Evolutionary conservation across 2,329 filamentous ascomycete genomes (phyloP).

Genomic region (Aspergillus pseudotamarii): DNA sequence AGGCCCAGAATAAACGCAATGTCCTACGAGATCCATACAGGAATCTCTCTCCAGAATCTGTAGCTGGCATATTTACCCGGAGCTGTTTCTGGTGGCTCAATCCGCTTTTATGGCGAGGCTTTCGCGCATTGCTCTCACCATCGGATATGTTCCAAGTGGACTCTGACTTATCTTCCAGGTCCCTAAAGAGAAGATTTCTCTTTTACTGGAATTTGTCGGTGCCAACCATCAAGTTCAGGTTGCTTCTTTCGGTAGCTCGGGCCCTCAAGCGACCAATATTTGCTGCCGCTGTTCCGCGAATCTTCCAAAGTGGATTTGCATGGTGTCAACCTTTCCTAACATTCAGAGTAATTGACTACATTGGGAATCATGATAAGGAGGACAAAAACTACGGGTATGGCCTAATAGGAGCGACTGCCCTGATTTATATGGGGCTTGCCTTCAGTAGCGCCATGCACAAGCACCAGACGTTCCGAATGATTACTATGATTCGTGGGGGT

Average conservation of each 20-base stretch:
- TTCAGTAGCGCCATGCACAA: slow-evolving; percentile 1
- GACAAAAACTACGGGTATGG: background rate
- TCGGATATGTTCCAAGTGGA: background rate
- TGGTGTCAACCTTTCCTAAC: slow-evolving; percentile 1
- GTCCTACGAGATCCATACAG: background rate
- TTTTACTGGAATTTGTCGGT: background rate
- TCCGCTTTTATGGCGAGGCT: background rate
- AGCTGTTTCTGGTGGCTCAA: background rate
- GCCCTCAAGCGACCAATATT: background rate
- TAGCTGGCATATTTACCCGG: background rate
- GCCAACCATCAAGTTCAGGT: background rate
- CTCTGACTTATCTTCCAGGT: background rate
- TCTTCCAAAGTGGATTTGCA: background rate
- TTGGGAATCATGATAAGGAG: background rate
- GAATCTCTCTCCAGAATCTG: background rate
- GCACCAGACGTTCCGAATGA: slow-evolving; percentile 15
- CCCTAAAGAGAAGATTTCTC: background rate
- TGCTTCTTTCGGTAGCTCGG: background rate
- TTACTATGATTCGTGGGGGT: slow-evolving; percentile 9
- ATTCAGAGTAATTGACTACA: background rate
- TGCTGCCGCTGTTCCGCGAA: background rate
- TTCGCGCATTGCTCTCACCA: background rate
- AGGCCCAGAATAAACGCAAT: background rate
- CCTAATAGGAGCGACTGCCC: background rate
- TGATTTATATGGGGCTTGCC: background rate